Conservation (phyloP, 106 monocot genomes). For the Allium cepa region DNA sequence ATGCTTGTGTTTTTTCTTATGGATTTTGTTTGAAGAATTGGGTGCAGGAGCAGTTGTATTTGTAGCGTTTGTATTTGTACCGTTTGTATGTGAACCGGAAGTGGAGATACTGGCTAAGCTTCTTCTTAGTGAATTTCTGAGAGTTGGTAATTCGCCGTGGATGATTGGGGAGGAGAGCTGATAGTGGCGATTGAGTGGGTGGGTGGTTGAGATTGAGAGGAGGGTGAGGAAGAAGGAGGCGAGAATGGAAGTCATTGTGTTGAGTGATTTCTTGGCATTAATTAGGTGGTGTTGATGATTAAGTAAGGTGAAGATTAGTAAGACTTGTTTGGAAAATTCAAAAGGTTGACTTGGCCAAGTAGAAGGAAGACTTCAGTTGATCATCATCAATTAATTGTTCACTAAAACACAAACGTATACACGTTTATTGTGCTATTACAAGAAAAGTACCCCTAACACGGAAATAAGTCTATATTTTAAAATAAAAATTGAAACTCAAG, state of each 20-base stretch:
- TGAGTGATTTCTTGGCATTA: too few relatives aligned
- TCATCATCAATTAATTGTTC: too few relatives aligned
- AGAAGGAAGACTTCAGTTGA: conserved; percentile 13
- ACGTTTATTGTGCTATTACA: too few relatives aligned
- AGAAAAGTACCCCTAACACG: too few relatives aligned
- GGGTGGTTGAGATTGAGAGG: conserved; percentile 8
- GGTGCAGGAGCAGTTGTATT: conserved; percentile 3
- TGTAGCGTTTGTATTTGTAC: background rate
- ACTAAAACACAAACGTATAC: too few relatives aligned
- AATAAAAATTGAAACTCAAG: too few relatives aligned
- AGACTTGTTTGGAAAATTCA: too few relatives aligned
- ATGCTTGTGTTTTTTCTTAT: conserved; percentile 3
- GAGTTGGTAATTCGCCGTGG: background rate
- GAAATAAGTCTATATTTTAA: too few relatives aligned
- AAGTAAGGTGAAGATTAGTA: too few relatives aligned
- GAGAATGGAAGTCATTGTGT: background rate
- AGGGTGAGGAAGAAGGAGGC: background rate
- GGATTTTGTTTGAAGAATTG: background rate
- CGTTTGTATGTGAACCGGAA: background rate
- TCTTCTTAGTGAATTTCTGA: background rate
- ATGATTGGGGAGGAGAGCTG: conserved; percentile 19
- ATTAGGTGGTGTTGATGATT: too few relatives aligned
- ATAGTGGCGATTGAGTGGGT: background rate
- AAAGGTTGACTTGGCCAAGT: too few relatives aligned
- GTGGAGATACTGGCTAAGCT: background rate